These are phyloP conservation scores for Circinella minor DNA, from an alignment of 371 early-diverging fungal genomes.

Conservation along the genomic window DNA sequence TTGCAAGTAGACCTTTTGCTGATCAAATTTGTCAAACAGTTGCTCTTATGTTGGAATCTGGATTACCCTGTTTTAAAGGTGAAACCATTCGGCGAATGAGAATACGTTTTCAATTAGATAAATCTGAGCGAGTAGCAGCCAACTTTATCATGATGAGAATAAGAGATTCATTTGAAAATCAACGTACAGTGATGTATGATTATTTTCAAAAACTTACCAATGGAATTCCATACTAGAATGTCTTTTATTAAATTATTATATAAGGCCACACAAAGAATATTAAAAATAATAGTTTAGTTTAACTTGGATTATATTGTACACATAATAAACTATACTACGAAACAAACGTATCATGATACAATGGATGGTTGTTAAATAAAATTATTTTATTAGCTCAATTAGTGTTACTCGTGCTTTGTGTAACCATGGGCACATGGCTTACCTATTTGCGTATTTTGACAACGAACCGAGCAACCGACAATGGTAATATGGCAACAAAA, in stretches of 20 bases:
- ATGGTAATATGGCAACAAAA: background rate
- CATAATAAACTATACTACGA: too few relatives aligned
- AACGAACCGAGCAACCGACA: background rate
- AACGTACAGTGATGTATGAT: constrained; percentile 84
- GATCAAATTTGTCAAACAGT: constrained; percentile 93
- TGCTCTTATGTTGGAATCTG: constrained; percentile 93
- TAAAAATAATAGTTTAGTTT: background rate
- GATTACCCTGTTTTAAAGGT: constrained; percentile 98
- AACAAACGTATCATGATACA: too few relatives aligned
- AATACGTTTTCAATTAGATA: constrained; percentile 90
- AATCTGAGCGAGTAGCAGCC: constrained; percentile 90
- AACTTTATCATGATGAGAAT: constrained; percentile 94
- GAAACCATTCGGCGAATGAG: constrained; percentile 88
- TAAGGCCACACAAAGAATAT: background rate
- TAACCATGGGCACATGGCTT: background rate
- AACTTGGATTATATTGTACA: too few relatives aligned
- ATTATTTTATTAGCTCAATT: background rate
- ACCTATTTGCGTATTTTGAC: background rate
- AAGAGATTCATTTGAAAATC: constrained; percentile 90
- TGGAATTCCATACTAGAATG: constrained; percentile 55
- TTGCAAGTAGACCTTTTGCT: constrained; percentile 92
- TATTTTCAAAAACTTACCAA: constrained; percentile 91
- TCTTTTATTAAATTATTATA: background rate
- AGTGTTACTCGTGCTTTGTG: background rate
- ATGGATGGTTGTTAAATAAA: too few relatives aligned